These are phyloP conservation scores for Solanum piurae DNA, from an alignment of 257 asterid species.

Conservation along the genomic window DNA sequence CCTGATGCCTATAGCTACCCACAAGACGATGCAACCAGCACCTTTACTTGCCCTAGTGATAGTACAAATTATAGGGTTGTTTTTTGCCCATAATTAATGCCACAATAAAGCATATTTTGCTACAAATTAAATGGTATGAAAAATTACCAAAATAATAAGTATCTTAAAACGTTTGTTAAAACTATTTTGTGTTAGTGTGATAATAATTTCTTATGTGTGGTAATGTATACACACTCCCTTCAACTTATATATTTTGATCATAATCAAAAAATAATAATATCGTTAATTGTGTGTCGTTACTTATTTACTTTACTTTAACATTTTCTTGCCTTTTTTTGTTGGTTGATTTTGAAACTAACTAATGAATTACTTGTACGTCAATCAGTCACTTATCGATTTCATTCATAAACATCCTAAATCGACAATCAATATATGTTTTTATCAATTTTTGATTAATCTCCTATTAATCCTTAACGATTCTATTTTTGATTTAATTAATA, in stretches of 20 bases:
- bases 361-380: background rate
- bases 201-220: background rate
- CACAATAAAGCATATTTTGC: background rate
- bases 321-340: background rate
- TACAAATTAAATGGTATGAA: background rate
- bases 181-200: background rate
- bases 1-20: conserved; percentile 41
- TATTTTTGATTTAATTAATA: too few species aligned
- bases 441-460: too few species aligned
- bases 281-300: background rate
- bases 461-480: too few species aligned
- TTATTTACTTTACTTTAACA: background rate
- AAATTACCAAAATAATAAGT: background rate
- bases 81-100: conserved; percentile 23
- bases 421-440: too few species aligned
- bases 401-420: too few species aligned
- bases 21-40: conserved; percentile 30
- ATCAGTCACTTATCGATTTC: background rate
- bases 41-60: conserved; percentile 35
- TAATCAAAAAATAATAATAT: background rate
- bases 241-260: background rate
- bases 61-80: conserved; percentile 35
- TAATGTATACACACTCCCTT: background rate
- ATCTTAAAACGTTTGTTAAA: too few species aligned
- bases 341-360: background rate